Evolutionary conservation across 2,329 filamentous ascomycete species (phyloP), one percentile per base, ranked within the genome.

Genomic region (Sarocladium kiliense): DNA sequence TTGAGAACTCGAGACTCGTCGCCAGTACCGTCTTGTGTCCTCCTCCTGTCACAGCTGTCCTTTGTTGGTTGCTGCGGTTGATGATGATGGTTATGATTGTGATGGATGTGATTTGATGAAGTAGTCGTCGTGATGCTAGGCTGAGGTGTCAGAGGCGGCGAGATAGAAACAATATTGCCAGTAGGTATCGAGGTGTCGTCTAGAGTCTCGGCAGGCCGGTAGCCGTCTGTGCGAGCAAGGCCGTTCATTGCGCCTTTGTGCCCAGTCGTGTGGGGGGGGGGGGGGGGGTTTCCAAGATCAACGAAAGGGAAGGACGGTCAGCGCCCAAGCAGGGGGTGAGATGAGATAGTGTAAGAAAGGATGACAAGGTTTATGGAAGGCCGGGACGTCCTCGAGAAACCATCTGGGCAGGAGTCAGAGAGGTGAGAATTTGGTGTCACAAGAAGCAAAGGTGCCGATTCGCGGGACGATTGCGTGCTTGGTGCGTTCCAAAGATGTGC

Each of bases 1-100:
- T 78, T 82, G 62, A 76, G 74, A 50, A 82, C 71, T 74, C 60
- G 53, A 23, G 37, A 10, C n/a, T 55, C 54, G 3, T 55, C 54
- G 23, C 41, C 27, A 23, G 18, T 45, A 23, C 36, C 27, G 19
- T 36, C 42, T 23, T 32, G 36, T 1, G 45, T 18, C 16, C 56
- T 6, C 27, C 50, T n/a, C 50, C 56, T 54, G 19, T 54, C 56
- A 36, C 57, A 58, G 53, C 54, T 58, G 26, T 58, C 53, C 37
- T 55, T 53, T 37, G 55, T 55, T 21, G 57, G 57, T 41, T 56
- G 57, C 30, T 54, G 45, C 16, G 36, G 16, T 36, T 34, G 25
- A 42, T 55, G 54, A 30, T 55, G 54, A 19, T 37, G 41, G 45
- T 45, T 23, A 18, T 50, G 42, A 25, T 30, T 47, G 30, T 49